Base-by-base conservation (phyloP, 2,329 filamentous ascomycete species). In the Leptographium wingfieldii region DNA sequence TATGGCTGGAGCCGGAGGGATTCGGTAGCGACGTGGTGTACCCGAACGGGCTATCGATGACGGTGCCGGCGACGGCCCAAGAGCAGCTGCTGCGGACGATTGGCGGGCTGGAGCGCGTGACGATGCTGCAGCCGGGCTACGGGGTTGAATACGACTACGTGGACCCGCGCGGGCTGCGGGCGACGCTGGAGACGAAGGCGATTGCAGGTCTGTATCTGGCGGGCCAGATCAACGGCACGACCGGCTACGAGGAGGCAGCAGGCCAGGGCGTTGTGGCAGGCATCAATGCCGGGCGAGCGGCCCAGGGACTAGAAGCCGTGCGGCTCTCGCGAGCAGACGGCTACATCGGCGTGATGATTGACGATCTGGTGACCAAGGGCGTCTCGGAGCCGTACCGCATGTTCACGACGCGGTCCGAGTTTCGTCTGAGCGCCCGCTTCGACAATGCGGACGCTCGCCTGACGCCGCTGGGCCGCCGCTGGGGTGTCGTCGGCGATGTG, bases 91-190 rank as follows among this genome's bases (percentile, higher is more conserved):
- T 99, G n/a, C 87, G 85, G 60, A 95, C 90, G 0, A 87, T 99
- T 59, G 80, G 76, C n/a, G 94, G 94, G 0, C 79, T 99, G 1
- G 92, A 97, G 69, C 84, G 92, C 61, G 91, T 91, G 5, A 84
- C 79, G 31, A 96, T 99, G 92, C 81, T 95, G 7, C 92, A 97
- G 68, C 87, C 92, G 1, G 94, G 92, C 10, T 99, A 99, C 68
- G 94, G 94, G 9, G 94, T 99, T 1, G 94, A 99, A 71, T 99
- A 99, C 72, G 94, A 97, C 74, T 99, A 99, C 71, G 90, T 99
- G 22, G 94, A 99, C 69, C 94, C 94, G 22, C 86, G 94, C 58
- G 87, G 88, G 66, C 79, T 99, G 3, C 87, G 86, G 64, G 84
- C 88, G n/a, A 94, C 92, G 0, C 81, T 99, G 9, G 94, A 99